Conservation (phyloP, 768 basidiomycete species). For the Macrolepiota dolichaula region DNA sequence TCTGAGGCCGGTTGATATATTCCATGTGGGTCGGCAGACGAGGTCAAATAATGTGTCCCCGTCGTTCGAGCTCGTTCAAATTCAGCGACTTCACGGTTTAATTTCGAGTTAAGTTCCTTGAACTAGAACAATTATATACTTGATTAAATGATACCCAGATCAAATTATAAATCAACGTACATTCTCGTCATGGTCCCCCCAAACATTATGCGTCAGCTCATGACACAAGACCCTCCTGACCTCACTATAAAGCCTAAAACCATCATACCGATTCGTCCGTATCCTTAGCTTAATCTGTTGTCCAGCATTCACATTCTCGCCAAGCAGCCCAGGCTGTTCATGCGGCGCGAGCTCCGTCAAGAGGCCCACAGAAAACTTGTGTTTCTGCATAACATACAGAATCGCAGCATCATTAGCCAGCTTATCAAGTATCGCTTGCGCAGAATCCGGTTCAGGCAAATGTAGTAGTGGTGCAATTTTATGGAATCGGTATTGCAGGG, state of each 20-base stretch:
- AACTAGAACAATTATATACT: slow-evolving; percentile 49
- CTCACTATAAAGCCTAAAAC: slow-evolving; percentile 64
- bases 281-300: slow-evolving; percentile 65
- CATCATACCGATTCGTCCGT: slow-evolving; percentile 69
- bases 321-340: slow-evolving; percentile 66
- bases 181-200: slow-evolving; percentile 69
- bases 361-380: slow-evolving; percentile 63
- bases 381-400: slow-evolving; percentile 64
- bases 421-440: slow-evolving; percentile 49
- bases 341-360: slow-evolving; percentile 79
- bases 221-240: slow-evolving; percentile 71
- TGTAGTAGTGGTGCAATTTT: slow-evolving; percentile 57
- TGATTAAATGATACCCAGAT: background rate
- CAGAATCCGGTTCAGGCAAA: slow-evolving; percentile 60
- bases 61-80: slow-evolving; percentile 52
- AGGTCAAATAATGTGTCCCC: slow-evolving; percentile 54
- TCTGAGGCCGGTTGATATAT: slow-evolving; percentile 43
- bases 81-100: slow-evolving; percentile 70
- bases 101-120: slow-evolving; percentile 69
- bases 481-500: slow-evolving; percentile 59
- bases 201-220: slow-evolving; percentile 74
- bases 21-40: slow-evolving; percentile 21
- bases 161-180: slow-evolving; percentile 35
- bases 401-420: slow-evolving; percentile 73
- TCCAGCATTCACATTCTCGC: slow-evolving; percentile 63